phyloP scores from a whole-genome alignment of 495 filamentous ascomycete genomes.

The Penicillium taxi region DNA sequence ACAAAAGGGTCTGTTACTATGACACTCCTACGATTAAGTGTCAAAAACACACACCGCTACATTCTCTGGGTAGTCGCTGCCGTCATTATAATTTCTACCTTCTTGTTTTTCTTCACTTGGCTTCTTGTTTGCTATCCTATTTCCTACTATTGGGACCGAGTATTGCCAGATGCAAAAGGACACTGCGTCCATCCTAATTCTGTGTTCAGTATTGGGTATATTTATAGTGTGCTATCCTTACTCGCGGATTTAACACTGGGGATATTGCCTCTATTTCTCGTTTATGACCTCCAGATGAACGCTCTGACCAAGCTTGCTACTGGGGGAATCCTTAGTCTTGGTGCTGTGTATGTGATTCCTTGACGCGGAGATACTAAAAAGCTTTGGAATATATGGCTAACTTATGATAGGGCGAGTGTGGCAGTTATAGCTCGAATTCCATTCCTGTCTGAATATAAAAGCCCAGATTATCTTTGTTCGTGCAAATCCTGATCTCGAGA shows the following conservation, averaged over 20 bases:
- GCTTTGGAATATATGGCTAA: slow-evolving; percentile 3
- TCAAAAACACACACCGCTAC: slow-evolving; percentile 9
- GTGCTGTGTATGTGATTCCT: slow-evolving; percentile 21
- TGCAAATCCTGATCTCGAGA: neutral
- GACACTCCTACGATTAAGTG: slow-evolving; percentile 26
- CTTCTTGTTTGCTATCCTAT: slow-evolving; percentile 22
- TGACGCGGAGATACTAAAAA: neutral
- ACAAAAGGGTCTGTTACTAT: slow-evolving; percentile 28
- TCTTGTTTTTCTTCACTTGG: slow-evolving; percentile 17
- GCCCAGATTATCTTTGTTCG: slow-evolving; percentile 25
- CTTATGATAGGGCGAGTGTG: slow-evolving; percentile 16
- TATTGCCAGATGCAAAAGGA: slow-evolving; percentile 7
- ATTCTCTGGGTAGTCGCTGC: slow-evolving; percentile 14
- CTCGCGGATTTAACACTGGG: slow-evolving; percentile 24
- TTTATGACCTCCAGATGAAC: slow-evolving; percentile 23
- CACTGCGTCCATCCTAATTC: slow-evolving; percentile 12
- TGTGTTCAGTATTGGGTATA: slow-evolving; percentile 15
- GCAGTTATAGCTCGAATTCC: slow-evolving; percentile 28
- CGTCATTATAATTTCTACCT: neutral
- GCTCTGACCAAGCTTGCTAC: slow-evolving; percentile 20
- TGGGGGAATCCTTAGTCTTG: slow-evolving; percentile 20
- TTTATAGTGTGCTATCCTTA: slow-evolving; percentile 23
- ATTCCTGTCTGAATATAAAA: slow-evolving; percentile 15
- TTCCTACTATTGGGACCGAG: slow-evolving; percentile 22
- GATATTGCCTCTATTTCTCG: slow-evolving; percentile 12